phyloP scores from a whole-genome alignment of 495 filamentous ascomycete species.

The Daldinia caldariorum region DNA sequence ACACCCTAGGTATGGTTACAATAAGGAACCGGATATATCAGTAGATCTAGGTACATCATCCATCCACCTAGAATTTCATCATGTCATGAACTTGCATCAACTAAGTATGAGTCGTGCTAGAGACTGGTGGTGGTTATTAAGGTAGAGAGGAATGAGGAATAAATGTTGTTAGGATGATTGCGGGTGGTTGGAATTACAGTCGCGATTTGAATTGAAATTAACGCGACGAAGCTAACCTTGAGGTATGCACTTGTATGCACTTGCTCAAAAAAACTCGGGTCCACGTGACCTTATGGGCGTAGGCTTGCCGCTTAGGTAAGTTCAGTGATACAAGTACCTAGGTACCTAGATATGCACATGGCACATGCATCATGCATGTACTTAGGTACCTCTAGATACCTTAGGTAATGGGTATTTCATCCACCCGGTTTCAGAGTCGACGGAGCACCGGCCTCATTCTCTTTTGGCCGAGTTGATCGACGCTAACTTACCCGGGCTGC shows the following conservation, averaged over 20 bases:
- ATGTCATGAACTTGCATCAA: not conserved
- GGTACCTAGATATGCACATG: no score
- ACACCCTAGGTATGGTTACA: not conserved
- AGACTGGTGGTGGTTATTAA: not conserved
- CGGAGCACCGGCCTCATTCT: slow-evolving; percentile 39
- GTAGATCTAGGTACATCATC: slow-evolving; percentile 6
- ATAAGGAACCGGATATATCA: not conserved
- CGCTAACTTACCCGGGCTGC: not conserved
- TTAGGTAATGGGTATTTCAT: slow-evolving; percentile 15
- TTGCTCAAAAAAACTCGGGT: slow-evolving; percentile 27
- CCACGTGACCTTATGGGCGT: slow-evolving; percentile 45
- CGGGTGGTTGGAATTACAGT: slow-evolving; percentile 17
- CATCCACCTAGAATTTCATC: slow-evolving; percentile 5
- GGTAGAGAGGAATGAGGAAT: not conserved
- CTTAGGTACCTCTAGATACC: no score
- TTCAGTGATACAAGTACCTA: no score
- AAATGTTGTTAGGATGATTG: not conserved
- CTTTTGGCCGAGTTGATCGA: slow-evolving; percentile 19
- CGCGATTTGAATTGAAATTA: slow-evolving; percentile 22
- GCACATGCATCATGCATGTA: no score
- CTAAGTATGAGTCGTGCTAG: not conserved
- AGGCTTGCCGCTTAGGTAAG: no score
- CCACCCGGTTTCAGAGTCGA: slow-evolving; percentile 39
- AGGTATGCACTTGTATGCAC: no score
- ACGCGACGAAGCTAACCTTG: slow-evolving; percentile 32